phyloP scores from a whole-genome alignment of 2,329 filamentous ascomycete species.

The Conoideocrella luteorostrata region DNA sequence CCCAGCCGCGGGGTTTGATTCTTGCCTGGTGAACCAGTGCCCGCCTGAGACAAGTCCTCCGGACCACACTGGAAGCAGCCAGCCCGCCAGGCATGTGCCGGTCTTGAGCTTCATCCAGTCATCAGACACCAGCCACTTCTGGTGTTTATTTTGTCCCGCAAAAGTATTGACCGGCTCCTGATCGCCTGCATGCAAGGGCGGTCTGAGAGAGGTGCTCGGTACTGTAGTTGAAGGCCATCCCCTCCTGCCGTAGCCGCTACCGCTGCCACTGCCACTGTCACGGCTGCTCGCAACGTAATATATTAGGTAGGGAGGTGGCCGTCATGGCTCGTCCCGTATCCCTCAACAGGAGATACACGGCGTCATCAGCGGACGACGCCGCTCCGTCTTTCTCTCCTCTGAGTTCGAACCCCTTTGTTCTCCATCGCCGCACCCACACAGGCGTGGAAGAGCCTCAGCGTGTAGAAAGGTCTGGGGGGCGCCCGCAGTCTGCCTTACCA shows the following conservation, averaged over 20 bases:
- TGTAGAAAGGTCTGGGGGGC: background rate
- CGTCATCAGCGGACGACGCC: conserved; percentile 4
- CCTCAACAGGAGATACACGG: background rate
- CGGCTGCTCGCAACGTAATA: too few relatives aligned
- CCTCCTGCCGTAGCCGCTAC: too few relatives aligned
- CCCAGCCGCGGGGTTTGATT: conserved; percentile 2
- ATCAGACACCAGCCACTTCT: conserved; percentile 4
- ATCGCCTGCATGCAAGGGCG: too few relatives aligned
- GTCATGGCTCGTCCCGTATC: conserved; percentile 2
- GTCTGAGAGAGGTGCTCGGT: too few relatives aligned
- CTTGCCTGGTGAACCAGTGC: conserved; percentile 1
- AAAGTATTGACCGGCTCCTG: background rate
- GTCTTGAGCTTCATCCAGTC: conserved; percentile 1
- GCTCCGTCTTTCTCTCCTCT: conserved; percentile 3
- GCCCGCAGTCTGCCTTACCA: background rate
- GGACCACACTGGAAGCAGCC: background rate
- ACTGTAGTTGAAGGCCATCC: too few relatives aligned
- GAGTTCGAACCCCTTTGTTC: conserved; percentile 4
- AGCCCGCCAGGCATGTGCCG: background rate
- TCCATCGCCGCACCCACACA: conserved; percentile 8
- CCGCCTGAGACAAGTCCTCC: conserved; percentile 2
- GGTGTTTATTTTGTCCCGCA: background rate
- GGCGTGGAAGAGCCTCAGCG: background rate
- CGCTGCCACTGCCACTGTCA: too few relatives aligned
- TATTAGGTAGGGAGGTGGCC: background rate